Conservation (phyloP, 2,329 filamentous ascomycete genomes). For the Westerdykella sp. region DNA sequence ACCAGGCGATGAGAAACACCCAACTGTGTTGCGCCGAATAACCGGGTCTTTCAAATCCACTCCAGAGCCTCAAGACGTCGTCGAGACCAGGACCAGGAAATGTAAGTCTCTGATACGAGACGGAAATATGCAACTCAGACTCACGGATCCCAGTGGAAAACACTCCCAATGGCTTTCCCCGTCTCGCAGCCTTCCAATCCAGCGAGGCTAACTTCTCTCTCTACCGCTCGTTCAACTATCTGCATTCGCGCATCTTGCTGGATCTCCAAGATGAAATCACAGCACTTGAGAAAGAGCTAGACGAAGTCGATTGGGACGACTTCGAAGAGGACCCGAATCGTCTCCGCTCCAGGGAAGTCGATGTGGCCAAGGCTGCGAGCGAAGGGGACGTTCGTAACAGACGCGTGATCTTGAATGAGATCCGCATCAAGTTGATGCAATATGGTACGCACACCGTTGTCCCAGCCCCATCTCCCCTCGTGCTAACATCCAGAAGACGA, state of each 20-base stretch:
- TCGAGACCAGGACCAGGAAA: slow-evolving; percentile 28
- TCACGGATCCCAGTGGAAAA: slow-evolving; percentile 27
- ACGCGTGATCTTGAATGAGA: slow-evolving; percentile 25
- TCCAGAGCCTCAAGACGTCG: slow-evolving; percentile 26
- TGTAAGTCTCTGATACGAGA: slow-evolving; percentile 15
- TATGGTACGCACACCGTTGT: slow-evolving; percentile 21
- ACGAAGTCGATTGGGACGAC: slow-evolving; percentile 30
- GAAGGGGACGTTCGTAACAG: slow-evolving; percentile 18
- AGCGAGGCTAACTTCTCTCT: slow-evolving; percentile 38
- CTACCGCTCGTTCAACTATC: slow-evolving; percentile 37
- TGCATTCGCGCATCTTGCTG: slow-evolving; percentile 36
- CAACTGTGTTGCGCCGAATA: slow-evolving; percentile 21
- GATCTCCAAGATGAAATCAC: slow-evolving; percentile 37
- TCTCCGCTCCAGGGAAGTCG: slow-evolving; percentile 22
- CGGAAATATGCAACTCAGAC: not conserved
- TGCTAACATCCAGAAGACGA: slow-evolving; percentile 22
- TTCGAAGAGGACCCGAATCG: slow-evolving; percentile 18
- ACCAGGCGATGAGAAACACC: slow-evolving; percentile 18
- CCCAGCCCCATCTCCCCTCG: not conserved
- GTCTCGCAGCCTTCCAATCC: slow-evolving; percentile 36
- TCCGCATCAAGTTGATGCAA: slow-evolving; percentile 29
- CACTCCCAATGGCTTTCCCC: slow-evolving; percentile 35
- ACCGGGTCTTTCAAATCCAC: slow-evolving; percentile 25
- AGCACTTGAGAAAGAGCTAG: slow-evolving; percentile 33
- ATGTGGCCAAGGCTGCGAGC: slow-evolving; percentile 11